Conservation (phyloP, 495 filamentous ascomycete genomes). For the Podospora pseudopauciseta region DNA sequence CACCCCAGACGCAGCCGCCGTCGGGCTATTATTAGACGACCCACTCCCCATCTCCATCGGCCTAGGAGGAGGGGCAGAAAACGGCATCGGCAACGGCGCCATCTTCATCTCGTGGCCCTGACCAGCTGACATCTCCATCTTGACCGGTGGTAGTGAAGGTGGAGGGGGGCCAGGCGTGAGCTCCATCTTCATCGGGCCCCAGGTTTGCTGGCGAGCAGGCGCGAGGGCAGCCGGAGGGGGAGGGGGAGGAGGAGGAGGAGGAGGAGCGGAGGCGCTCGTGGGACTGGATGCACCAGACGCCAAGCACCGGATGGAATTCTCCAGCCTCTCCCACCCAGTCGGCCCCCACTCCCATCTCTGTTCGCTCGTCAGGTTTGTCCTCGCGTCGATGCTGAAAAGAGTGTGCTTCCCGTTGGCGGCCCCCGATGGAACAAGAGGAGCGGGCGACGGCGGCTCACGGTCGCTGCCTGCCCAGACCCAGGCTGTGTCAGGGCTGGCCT, state of each 20-base stretch:
- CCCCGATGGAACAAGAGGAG: constrained; percentile 5
- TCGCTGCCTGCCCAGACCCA: constrained; percentile 85
- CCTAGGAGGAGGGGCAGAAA: neutral
- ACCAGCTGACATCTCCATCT: constrained; percentile 21
- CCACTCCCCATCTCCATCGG: neutral
- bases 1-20: constrained; percentile 18
- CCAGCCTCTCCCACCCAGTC: constrained; percentile 29
- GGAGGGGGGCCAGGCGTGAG: constrained; percentile 16
- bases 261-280: neutral
- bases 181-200: constrained; percentile 37
- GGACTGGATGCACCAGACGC: constrained; percentile 17
- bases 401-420: constrained; percentile 5
- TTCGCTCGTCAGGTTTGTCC: constrained; percentile 26
- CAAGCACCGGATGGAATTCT: constrained; percentile 25
- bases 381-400: constrained; percentile 26
- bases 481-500: constrained; percentile 70
- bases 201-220: constrained; percentile 15
- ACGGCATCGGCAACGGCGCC: constrained; percentile 9
- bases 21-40: constrained; percentile 25
- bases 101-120: constrained; percentile 24
- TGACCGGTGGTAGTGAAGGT: constrained; percentile 6
- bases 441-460: constrained; percentile 11
- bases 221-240: constrained; percentile 4
- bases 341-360: constrained; percentile 26
- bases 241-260: constrained; percentile 6